Conservation (phyloP, 495 filamentous ascomycete species). For the Penicillium simplicissimum region DNA sequence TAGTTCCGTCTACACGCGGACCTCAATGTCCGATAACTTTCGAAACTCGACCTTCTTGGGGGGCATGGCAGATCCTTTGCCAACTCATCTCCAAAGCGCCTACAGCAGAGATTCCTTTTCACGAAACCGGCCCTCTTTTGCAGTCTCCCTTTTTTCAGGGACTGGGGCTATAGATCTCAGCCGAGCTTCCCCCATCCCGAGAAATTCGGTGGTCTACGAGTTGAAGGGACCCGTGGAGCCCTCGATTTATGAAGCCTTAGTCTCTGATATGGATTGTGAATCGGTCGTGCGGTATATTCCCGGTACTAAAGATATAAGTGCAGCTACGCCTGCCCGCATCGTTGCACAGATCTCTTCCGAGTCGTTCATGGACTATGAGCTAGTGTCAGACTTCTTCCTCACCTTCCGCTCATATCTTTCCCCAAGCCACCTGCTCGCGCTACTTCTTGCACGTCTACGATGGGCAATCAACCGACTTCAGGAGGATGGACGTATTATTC, state of each 20-base stretch:
- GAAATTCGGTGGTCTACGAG: slow-evolving; percentile 46
- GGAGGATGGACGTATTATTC: slow-evolving; percentile 85
- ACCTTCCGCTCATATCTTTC: slow-evolving; percentile 88
- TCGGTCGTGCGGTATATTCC: slow-evolving; percentile 82
- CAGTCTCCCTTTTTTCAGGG: slow-evolving; percentile 50
- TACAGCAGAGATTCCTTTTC: slow-evolving; percentile 31
- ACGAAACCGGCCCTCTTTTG: slow-evolving; percentile 37
- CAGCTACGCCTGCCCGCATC: slow-evolving; percentile 87
- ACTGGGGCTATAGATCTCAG: slow-evolving; percentile 43
- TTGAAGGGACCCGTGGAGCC: slow-evolving; percentile 51
- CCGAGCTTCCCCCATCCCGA: slow-evolving; percentile 30
- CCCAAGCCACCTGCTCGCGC: slow-evolving; percentile 69
- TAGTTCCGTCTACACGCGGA: slow-evolving; percentile 64
- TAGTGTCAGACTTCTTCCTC: slow-evolving; percentile 97
- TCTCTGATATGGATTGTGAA: slow-evolving; percentile 70
- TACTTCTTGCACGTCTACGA: slow-evolving; percentile 79
- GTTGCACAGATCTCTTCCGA: slow-evolving; percentile 98
- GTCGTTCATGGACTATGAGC: slow-evolving; percentile 93
- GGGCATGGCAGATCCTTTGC: slow-evolving; percentile 28
- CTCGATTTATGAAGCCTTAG: slow-evolving; percentile 76
- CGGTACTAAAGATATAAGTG: slow-evolving; percentile 71
- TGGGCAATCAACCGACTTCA: slow-evolving; percentile 84
- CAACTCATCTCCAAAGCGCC: slow-evolving; percentile 16
- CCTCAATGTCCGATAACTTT: slow-evolving; percentile 54
- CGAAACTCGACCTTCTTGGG: slow-evolving; percentile 48